These are phyloP conservation scores for Salvia rosmarinus DNA, from an alignment of 257 asterid species.

Conservation along the genomic window DNA sequence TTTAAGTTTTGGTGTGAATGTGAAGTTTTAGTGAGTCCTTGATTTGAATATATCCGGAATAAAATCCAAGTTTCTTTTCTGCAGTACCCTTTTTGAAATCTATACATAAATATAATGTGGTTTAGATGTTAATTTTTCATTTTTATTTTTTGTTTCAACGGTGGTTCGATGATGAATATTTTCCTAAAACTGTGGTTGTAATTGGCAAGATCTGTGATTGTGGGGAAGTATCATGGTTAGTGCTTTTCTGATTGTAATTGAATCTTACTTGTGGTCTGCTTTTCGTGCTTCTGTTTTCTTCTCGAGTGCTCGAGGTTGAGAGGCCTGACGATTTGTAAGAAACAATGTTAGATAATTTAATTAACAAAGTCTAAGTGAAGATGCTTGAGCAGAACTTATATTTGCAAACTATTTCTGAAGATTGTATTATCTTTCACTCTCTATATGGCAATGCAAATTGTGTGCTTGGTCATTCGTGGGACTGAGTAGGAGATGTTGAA, in stretches of 20 bases:
- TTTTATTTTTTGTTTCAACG: constrained; percentile 1
- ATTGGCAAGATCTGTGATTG: constrained; percentile 28
- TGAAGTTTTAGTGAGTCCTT: constrained; percentile 31
- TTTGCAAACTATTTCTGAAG: background rate
- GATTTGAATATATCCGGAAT: constrained; percentile 10
- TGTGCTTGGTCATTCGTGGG: background rate
- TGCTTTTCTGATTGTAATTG: background rate
- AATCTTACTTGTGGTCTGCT: background rate
- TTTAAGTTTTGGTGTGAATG: constrained; percentile 9
- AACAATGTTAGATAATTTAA: background rate
- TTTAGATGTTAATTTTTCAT: background rate
- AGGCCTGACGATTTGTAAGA: background rate
- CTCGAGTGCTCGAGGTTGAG: background rate
- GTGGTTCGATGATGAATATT: background rate
- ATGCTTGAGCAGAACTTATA: background rate
- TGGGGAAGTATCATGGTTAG: background rate
- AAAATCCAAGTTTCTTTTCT: constrained; percentile 5
- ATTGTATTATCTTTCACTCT: background rate
- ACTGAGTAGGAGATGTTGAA: background rate
- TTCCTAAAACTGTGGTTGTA: constrained; percentile 21
- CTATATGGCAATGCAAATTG: background rate
- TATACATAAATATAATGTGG: background rate
- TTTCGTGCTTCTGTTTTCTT: background rate
- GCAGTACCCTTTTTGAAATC: background rate
- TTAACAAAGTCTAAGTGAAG: background rate